These are phyloP conservation scores for Myriosclerotinia curreyana DNA, from an alignment of 2,329 filamentous ascomycete species.

Conservation along the genomic window DNA sequence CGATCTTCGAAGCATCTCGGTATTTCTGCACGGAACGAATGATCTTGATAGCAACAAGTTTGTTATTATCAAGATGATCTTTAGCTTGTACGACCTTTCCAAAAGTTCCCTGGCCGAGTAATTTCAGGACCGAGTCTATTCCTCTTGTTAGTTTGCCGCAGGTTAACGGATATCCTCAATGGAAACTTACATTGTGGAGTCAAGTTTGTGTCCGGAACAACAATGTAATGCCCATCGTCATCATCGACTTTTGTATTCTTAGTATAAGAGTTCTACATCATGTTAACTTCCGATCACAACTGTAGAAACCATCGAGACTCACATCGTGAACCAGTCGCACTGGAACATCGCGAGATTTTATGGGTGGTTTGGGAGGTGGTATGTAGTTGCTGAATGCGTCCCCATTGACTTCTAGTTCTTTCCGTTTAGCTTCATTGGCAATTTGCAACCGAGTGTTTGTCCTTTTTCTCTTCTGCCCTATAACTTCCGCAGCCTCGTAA, in stretches of 20 bases:
- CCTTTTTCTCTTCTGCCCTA: slow-evolving; percentile 86
- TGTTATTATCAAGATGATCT: slow-evolving; percentile 67
- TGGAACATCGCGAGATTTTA: slow-evolving; percentile 80
- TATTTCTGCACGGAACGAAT: slow-evolving; percentile 99
- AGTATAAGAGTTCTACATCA: slow-evolving; percentile 43
- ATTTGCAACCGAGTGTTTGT: slow-evolving; percentile 71
- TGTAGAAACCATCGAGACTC: slow-evolving; percentile 40
- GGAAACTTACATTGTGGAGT: slow-evolving; percentile 79
- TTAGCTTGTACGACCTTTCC: slow-evolving; percentile 95
- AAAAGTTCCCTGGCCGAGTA: slow-evolving; percentile 95
- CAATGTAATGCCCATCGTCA: slow-evolving; percentile 95
- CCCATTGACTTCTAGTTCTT: slow-evolving; percentile 66
- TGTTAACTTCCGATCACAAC: slow-evolving; percentile 24
- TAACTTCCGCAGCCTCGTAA: slow-evolving; percentile 64
- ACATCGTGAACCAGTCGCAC: slow-evolving; percentile 63
- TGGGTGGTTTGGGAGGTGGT: slow-evolving; percentile 81
- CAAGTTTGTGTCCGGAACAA: slow-evolving; percentile 79
- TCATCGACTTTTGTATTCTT: slow-evolving; percentile 81
- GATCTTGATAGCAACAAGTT: slow-evolving; percentile 90
- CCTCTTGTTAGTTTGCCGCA: slow-evolving; percentile 12
- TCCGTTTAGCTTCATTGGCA: slow-evolving; percentile 76
- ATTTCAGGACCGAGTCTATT: slow-evolving; percentile 79
- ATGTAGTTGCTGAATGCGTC: slow-evolving; percentile 77
- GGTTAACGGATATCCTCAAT: neutral
- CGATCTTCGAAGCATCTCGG: slow-evolving; percentile 90